phyloP scores from a whole-genome alignment of 2,329 filamentous ascomycete genomes.

The Penicillium sp. region DNA sequence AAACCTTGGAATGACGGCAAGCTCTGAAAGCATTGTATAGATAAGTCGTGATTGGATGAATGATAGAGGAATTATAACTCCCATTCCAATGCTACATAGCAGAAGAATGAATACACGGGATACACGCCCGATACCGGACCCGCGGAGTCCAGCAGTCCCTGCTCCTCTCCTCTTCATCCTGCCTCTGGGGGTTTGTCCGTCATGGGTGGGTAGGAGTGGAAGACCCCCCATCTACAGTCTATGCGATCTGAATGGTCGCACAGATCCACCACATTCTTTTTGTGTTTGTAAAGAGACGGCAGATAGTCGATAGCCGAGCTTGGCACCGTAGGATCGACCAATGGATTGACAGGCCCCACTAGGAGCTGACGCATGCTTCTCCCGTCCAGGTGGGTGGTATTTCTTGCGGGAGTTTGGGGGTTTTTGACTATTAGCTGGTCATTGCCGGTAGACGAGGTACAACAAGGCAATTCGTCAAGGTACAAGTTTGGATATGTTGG shows the following conservation, averaged over 20 bases:
- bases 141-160: background rate
- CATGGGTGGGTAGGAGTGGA: background rate
- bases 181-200: slow-evolving; percentile 7
- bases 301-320: slow-evolving; percentile 50
- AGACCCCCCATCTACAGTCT: background rate
- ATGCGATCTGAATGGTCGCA: slow-evolving; percentile 9
- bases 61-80: background rate
- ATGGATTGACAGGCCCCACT: slow-evolving; percentile 20
- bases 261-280: slow-evolving; percentile 26
- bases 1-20: slow-evolving; percentile 10
- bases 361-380: slow-evolving; percentile 46
- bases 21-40: background rate
- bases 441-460: background rate
- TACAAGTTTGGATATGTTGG: slow-evolving; percentile 1
- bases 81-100: background rate
- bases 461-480: background rate
- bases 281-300: slow-evolving; percentile 39
- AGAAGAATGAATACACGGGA: background rate
- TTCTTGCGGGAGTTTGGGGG: background rate
- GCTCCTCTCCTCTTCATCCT: background rate
- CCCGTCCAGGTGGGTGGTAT: slow-evolving; percentile 21
- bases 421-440: background rate
- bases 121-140: slow-evolving; percentile 29
- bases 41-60: slow-evolving; percentile 19
- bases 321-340: slow-evolving; percentile 41